Base-by-base conservation (phyloP, 108 stramenopile genomes). In the Cyclotella cryptica region DNA sequence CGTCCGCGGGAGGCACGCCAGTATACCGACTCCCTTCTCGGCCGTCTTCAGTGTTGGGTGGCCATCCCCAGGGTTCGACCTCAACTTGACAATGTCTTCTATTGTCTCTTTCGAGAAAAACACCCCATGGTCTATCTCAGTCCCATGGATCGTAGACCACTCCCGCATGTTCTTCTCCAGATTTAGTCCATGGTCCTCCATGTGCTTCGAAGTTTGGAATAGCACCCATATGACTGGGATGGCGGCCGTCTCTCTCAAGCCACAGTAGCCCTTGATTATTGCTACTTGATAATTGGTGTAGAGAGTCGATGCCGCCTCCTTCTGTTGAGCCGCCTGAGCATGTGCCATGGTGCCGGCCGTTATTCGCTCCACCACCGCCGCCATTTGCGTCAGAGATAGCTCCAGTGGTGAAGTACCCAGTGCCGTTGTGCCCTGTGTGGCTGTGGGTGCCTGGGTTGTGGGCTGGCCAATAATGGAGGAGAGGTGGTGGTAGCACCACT, bases 61-160 rank as follows among this genome's bases (percentile, higher is more conserved):
- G 24, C 24, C 19, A 10, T 40, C 72, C 17, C 17, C 41, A 13
- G 59, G 43, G 43, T 62, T 73, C n/a, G 27, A n/a, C 8, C 14
- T 46, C 7, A 46, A 12, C 59, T 73, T 73, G 24, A 62, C 28
- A 18, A 73, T 60, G 43, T 73, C 42, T 19, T 73, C 60, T 22
- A 73, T 44, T 46, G 45, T 28, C 42, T 73, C 54, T 45, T 73
- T 39, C 35, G n/a, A n/a, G n/a, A n/a, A n/a, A n/a, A n/a, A n/a
- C n/a, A n/a, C n/a, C n/a, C n/a, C n/a, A n/a, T n/a, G 51, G 24
- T 70, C 69, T 41, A 70, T 70, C 22, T 47, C 27, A 30, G 30
- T 68, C 18, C 67, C 14, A 22, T 49, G 27, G 22, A n/a, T 47
- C 18, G 22, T 47, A 3, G 24, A 19, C 67, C 67, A 68, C 47